Conservation (phyloP, 805 yeast species). For the Wickerhamomyces subpelliculosus region DNA sequence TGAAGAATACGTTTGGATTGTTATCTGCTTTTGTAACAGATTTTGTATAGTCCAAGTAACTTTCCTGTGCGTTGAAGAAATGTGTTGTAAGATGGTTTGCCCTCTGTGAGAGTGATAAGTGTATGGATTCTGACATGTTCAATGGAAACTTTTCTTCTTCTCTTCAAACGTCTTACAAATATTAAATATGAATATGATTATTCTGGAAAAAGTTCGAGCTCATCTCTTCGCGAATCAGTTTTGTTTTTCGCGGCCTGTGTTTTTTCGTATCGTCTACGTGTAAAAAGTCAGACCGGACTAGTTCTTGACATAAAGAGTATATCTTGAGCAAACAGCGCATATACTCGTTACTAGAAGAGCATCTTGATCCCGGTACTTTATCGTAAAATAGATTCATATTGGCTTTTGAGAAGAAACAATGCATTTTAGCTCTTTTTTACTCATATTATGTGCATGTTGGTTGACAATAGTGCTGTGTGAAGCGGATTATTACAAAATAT, state of each 20-base stretch:
- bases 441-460: neutral
- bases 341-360: too few species aligned
- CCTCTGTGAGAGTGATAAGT: constrained; percentile 61
- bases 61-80: constrained; percentile 74
- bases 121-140: constrained; percentile 68
- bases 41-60: constrained; percentile 48
- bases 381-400: neutral
- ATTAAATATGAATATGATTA: too few species aligned
- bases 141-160: neutral
- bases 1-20: constrained; percentile 42
- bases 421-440: neutral
- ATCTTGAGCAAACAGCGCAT: too few species aligned
- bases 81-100: constrained; percentile 77
- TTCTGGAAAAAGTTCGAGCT: neutral
- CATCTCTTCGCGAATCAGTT: neutral
- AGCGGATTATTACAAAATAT: constrained; percentile 48
- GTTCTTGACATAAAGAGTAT: too few species aligned
- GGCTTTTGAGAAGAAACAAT: too few species aligned
- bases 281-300: neutral
- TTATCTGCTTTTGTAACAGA: constrained; percentile 17
- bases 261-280: neutral
- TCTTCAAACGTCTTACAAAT: neutral
- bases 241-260: neutral
- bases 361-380: too few species aligned
- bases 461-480: constrained; percentile 17